Conservation (phyloP, 2,329 filamentous ascomycete genomes). For the Dendryphion nanum region DNA sequence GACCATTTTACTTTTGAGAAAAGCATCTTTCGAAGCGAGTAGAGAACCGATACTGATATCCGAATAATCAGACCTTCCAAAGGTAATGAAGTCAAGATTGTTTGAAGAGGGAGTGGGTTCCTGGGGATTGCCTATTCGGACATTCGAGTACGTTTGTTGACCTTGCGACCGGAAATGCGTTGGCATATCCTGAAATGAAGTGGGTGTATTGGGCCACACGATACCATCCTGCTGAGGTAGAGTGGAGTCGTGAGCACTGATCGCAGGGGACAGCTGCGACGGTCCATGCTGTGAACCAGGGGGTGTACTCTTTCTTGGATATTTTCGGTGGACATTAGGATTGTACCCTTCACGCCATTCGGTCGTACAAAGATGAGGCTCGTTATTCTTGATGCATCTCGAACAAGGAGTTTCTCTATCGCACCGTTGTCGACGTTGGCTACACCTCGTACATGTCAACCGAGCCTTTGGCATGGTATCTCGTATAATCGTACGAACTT, state of each 20-base stretch:
- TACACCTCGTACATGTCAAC: conserved; percentile 32
- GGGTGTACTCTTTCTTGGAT: conserved; percentile 10
- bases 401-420: conserved; percentile 26
- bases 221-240: not conserved
- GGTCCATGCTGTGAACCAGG: not conserved
- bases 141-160: not conserved
- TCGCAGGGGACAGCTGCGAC: too few relatives aligned
- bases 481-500: conserved; percentile 18
- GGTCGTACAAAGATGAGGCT: conserved; percentile 31
- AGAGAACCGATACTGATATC: conserved; percentile 26
- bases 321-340: conserved; percentile 30
- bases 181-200: not conserved
- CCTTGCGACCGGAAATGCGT: not conserved
- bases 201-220: not conserved
- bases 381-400: conserved; percentile 31
- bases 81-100: conserved; percentile 19
- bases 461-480: conserved; percentile 29
- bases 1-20: conserved; percentile 9
- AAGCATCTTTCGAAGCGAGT: conserved; percentile 22
- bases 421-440: conserved; percentile 29
- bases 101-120: conserved; percentile 6
- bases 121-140: too few relatives aligned
- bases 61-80: conserved; percentile 19
- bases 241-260: not conserved
- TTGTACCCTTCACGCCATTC: conserved; percentile 34